Conservation (phyloP, 1,284 basidiomycete species). For the Sanguinoderma infundibulare region DNA sequence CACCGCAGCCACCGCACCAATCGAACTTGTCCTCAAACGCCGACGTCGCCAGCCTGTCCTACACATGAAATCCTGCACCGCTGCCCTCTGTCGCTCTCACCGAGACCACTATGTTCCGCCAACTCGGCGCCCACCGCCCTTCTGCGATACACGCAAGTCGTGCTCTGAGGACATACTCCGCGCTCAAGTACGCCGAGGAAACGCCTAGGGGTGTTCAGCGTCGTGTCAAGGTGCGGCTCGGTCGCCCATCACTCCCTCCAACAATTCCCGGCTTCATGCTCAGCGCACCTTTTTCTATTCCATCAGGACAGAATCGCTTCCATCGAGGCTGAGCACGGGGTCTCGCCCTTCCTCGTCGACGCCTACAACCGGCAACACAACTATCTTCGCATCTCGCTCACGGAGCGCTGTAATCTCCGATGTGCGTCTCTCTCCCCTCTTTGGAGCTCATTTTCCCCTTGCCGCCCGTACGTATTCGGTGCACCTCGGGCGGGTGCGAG, state of each 20-base stretch:
- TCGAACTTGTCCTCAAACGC: not conserved
- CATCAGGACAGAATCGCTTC: constrained; percentile 46
- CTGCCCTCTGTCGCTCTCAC: constrained; percentile 3
- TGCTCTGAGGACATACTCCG: constrained; percentile 12
- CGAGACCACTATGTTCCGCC: constrained; percentile 18
- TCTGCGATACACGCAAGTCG: constrained; percentile 1
- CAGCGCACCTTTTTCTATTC: not conserved
- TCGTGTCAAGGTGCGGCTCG: constrained; percentile 19
- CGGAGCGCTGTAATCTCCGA: constrained; percentile 87
- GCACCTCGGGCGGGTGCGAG: constrained; percentile 13
- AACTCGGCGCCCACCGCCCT: not conserved
- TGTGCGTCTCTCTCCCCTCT: constrained; percentile 50
- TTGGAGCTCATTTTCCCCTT: not conserved
- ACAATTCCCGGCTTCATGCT: not conserved
- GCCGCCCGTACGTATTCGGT: constrained; percentile 6
- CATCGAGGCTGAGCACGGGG: constrained; percentile 49
- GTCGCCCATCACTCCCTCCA: not conserved
- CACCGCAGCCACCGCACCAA: not conserved
- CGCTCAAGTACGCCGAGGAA: constrained; percentile 14
- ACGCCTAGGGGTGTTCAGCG: constrained; percentile 13
- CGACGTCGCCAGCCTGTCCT: not conserved
- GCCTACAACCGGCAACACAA: constrained; percentile 74
- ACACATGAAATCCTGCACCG: not conserved
- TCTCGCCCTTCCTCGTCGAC: constrained; percentile 66
- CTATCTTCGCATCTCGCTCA: constrained; percentile 86